Conservation (phyloP, 495 filamentous ascomycete genomes). For the Parachaetomium inaequale region DNA sequence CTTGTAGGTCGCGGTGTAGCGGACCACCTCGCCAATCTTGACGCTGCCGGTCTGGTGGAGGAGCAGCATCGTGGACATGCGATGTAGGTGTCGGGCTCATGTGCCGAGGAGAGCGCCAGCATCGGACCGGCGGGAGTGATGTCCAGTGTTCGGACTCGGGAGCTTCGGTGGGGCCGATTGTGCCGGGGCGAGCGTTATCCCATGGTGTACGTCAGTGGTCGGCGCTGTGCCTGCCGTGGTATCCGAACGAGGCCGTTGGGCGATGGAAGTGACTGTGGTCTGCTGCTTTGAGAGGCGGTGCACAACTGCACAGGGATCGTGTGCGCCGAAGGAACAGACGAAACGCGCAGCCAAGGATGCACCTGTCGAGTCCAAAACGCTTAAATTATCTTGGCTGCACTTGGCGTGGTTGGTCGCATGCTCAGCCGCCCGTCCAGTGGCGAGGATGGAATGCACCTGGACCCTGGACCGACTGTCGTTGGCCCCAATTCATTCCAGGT, state of each 20-base stretch:
- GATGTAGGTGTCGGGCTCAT: conserved; percentile 4
- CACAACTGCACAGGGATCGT: neutral
- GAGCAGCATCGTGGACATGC: conserved; percentile 65
- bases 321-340: conserved; percentile 1
- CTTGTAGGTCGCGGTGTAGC: conserved; percentile 89
- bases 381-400: conserved; percentile 6
- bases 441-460: neutral
- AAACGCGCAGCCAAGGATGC: conserved; percentile 6
- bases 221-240: neutral
- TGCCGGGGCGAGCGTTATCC: conserved; percentile 5
- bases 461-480: neutral
- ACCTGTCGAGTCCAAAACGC: conserved; percentile 2
- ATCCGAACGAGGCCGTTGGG: neutral
- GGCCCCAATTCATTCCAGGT: no score
- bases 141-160: neutral
- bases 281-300: neutral
- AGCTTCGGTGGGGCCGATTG: conserved; percentile 2
- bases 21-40: conserved; percentile 87
- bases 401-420: neutral
- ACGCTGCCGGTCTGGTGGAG: conserved; percentile 84
- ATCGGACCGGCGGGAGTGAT: neutral
- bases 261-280: neutral
- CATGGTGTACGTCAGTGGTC: conserved; percentile 8
- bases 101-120: neutral
- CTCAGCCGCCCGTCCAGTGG: neutral